Base-by-base conservation (phyloP, 2,329 filamentous ascomycete species). In the Scolecobasidium constrictum region DNA sequence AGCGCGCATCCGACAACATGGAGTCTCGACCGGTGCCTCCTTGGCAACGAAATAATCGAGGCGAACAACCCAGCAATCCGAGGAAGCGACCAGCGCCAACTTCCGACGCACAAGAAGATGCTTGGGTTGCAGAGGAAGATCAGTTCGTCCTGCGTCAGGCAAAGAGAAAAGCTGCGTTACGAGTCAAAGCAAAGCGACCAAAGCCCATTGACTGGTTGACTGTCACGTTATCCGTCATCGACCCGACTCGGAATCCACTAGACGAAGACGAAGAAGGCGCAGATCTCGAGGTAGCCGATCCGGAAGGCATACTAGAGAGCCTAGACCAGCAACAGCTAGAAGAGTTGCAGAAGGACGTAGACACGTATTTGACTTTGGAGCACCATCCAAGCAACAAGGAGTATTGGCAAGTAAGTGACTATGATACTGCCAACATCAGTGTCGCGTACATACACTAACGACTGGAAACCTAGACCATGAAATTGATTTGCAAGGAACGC, bases 141-240 rank as follows among this genome's bases (percentile, higher is more conserved):
- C 81, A 83, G 50, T 98, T 98, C 56, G 92, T 96, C 44, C 69
- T 98, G 56, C 88, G 87, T 63, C 92, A 98, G 65, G 83, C 90
- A 37, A 98, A 96, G 72, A 96, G 93, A 69, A 96, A 95, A 69
- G 90, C 92, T 34, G 85, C 88, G 50, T 93, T 98, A 52, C 82
- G 92, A 33, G 87, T 96, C 36, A 85, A 87, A 52, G 88, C 93
- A 61, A 83, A 84, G 9, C 78, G 93, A 51, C 88, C 90, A 44
- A 88, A 86, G 57, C 84, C 90, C 7, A 90, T 96, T 55, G 92
- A 98, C 65, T 88, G 85, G 71, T 75, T 98, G 36, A 86, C 88
- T 1, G 92, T 96, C 55, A 93, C 85, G 47, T 67, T 98, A 49
- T 81, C 86, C 50, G 85, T 90, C 49, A 81, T 96, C 50, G 92